Percentiles rank a stretch among this genome's conserved stretches.
Evolutionary conservation across 208 protist species (phyloP).

Genomic region (Pavlovales sp.): DNA sequence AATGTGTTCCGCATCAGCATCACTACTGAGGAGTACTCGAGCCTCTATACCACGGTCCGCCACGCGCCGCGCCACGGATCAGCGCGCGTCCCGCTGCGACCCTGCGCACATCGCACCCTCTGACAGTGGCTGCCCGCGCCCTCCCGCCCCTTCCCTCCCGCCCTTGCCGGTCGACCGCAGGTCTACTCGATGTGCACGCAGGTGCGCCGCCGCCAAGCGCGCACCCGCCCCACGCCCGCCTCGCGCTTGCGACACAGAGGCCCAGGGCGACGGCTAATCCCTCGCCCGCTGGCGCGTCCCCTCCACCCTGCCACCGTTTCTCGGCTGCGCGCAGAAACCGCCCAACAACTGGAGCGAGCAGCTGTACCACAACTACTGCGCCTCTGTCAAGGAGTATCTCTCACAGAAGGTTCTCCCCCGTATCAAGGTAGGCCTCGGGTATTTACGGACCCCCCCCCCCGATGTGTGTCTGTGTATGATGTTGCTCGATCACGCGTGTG

Average conservation of each 20-base stretch:
- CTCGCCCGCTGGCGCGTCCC: too few species aligned
- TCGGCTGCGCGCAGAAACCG: constrained; percentile 21
- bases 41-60: constrained; percentile 29
- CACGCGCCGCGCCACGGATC: not conserved
- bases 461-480: too few species aligned
- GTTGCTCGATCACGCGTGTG: too few species aligned
- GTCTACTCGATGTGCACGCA: constrained; percentile 39
- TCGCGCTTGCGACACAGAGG: too few species aligned
- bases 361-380: constrained; percentile 39
- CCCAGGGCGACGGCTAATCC: too few species aligned
- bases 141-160: not conserved
- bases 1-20: constrained; percentile 1
- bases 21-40: constrained; percentile 29
- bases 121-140: not conserved
- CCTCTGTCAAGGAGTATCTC: constrained; percentile 28
- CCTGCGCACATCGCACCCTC: not conserved
- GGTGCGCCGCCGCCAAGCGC: too few species aligned
- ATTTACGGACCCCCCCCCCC: too few species aligned
- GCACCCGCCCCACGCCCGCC: too few species aligned
- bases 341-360: constrained; percentile 37
- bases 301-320: too few species aligned
- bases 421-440: too few species aligned
- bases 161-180: not conserved
- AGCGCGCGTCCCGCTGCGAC: not conserved
- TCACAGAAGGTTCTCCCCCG: constrained; percentile 8